Conservation (phyloP, 257 asterid genomes). For the Gynochthodes officinalis region DNA sequence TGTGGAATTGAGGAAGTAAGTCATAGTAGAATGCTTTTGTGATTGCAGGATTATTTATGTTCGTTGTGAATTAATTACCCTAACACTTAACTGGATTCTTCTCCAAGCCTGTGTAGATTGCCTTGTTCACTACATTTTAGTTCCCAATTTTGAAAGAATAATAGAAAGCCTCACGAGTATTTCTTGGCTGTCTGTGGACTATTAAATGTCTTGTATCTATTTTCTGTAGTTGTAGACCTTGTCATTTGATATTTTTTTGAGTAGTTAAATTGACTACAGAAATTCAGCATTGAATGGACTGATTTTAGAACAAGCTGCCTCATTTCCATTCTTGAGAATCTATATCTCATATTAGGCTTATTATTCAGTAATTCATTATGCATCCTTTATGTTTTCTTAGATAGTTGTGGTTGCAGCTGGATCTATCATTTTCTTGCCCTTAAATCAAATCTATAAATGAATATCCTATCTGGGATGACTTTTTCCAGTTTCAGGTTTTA, state of each 20-base stretch:
- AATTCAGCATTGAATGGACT: background rate
- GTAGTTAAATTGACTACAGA: background rate
- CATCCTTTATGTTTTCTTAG: background rate
- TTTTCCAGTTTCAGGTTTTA: background rate
- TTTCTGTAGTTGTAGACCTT: background rate
- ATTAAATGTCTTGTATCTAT: background rate
- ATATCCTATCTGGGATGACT: background rate
- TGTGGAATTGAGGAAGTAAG: slow-evolving; percentile 77
- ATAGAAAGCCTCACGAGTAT: background rate
- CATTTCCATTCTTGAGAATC: background rate
- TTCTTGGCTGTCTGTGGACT: background rate
- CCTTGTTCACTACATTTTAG: slow-evolving; percentile 3
- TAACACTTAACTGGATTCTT: background rate
- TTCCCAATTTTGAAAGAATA: background rate
- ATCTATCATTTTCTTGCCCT: background rate
- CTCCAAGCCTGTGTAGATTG: background rate
- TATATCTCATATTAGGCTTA: background rate
- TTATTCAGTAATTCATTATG: background rate
- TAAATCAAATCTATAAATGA: background rate
- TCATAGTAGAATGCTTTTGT: background rate
- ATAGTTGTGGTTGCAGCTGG: background rate
- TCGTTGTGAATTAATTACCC: background rate
- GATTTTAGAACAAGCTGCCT: background rate
- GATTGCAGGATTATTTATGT: background rate
- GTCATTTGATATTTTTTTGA: background rate